These are phyloP conservation scores for Eudorina sp. DNA, from an alignment of 139 green algal species.

Conservation along the genomic window DNA sequence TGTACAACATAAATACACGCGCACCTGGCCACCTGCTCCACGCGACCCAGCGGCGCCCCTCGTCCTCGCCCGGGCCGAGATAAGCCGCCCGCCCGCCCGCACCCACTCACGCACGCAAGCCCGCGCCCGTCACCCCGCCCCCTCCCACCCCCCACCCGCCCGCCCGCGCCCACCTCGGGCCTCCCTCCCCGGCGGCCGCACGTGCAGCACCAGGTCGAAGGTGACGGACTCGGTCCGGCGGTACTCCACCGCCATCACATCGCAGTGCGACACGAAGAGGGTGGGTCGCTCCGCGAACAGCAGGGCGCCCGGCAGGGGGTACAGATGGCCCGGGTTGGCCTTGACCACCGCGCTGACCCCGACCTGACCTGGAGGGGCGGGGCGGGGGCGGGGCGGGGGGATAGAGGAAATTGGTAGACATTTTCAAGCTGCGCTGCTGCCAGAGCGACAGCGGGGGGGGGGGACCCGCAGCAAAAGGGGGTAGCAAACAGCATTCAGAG, in stretches of 20 bases:
- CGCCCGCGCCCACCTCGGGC: background rate
- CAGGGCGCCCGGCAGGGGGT: constrained; percentile 21
- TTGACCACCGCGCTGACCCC: background rate
- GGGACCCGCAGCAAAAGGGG: no score
- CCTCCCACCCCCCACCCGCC: background rate
- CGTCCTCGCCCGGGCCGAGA: no score
- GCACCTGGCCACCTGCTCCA: no score
- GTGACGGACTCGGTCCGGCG: constrained; percentile 15
- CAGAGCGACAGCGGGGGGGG: no score
- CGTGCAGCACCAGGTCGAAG: constrained; percentile 51
- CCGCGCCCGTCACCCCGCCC: background rate
- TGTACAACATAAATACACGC: no score
- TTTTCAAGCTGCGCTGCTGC: no score
- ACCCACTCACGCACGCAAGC: no score
- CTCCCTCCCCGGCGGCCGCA: background rate
- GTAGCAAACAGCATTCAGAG: no score
- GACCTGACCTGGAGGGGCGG: background rate
- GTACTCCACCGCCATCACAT: constrained; percentile 12
- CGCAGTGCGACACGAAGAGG: background rate
- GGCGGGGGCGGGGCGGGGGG: no score
- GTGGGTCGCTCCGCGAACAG: constrained; percentile 28
- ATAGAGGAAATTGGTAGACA: no score
- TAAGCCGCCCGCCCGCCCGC: no score
- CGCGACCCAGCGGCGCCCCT: no score
- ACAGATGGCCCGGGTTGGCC: constrained; percentile 17